These are phyloP conservation scores for Russula brevipes DNA, from an alignment of 768 basidiomycete species.

Conservation along the genomic window DNA sequence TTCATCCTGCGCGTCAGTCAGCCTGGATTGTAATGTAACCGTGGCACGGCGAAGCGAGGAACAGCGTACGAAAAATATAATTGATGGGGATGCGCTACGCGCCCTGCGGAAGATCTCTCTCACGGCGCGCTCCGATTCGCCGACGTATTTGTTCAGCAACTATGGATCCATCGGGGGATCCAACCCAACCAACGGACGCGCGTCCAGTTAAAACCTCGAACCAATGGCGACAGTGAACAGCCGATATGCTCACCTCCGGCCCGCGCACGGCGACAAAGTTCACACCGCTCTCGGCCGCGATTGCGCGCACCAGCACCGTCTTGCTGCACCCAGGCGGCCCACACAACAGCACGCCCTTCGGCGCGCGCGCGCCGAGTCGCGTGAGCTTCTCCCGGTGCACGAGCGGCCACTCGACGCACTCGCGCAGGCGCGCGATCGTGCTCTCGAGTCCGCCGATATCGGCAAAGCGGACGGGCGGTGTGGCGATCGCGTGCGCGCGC, in stretches of 20 bases:
- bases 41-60: neutral
- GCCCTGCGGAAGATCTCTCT: constrained; percentile 96
- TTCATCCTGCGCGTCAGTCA: constrained; percentile 63
- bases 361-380: constrained; percentile 81
- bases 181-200: neutral
- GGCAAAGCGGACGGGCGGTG: constrained; percentile 72
- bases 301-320: constrained; percentile 86
- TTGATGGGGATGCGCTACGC: constrained; percentile 87
- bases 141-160: constrained; percentile 95
- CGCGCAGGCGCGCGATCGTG: constrained; percentile 80
- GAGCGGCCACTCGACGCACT: constrained; percentile 95
- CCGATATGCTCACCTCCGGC: constrained; percentile 61
- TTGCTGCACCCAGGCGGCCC: constrained; percentile 98
- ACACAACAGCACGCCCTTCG: constrained; percentile 86
- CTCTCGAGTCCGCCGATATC: constrained; percentile 86
- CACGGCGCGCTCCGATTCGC: constrained; percentile 93
- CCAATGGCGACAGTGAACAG: neutral
- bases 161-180: constrained; percentile 31
- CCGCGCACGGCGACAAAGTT: constrained; percentile 98
- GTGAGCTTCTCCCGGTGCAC: constrained; percentile 81
- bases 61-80: constrained; percentile 85
- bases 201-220: too few relatives aligned
- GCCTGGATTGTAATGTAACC: neutral
- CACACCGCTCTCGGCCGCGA: constrained; percentile 89
- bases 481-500: constrained; percentile 87